These are phyloP conservation scores for Nemania sp. DNA, from an alignment of 2,329 filamentous ascomycete species.

Conservation along the genomic window DNA sequence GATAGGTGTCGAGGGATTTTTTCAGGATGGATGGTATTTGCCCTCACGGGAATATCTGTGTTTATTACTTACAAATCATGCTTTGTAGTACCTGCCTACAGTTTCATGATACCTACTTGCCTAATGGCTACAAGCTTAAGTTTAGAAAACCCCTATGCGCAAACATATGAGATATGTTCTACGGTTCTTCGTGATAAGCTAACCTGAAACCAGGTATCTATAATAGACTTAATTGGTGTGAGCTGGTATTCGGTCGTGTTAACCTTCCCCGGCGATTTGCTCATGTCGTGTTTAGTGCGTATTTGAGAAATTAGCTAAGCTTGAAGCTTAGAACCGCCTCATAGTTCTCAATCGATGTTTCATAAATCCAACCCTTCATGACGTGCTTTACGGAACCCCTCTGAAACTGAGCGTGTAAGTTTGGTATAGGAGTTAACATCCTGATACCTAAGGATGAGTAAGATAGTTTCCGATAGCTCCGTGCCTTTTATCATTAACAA, in stretches of 20 bases:
- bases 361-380: no score
- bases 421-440: no score
- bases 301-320: not conserved
- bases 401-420: no score
- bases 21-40: not conserved
- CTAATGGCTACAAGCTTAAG: not conserved
- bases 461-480: no score
- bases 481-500: no score
- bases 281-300: not conserved
- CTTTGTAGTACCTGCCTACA: slow-evolving; percentile 7
- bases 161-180: no score
- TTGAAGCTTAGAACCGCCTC: not conserved
- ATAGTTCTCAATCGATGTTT: not conserved
- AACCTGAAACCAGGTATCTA: no score
- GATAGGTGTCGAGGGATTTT: slow-evolving; percentile 9
- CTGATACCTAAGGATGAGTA: no score
- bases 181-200: no score
- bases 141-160: no score
- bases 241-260: not conserved
- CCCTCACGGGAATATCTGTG: slow-evolving; percentile 1
- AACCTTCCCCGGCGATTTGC: not conserved
- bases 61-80: slow-evolving; percentile 5
- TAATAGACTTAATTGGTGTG: no score
- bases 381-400: no score
- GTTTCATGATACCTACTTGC: slow-evolving; percentile 26